Evolutionary conservation across 1,284 basidiomycete species (phyloP), one percentile per base, ranked within the genome.

Genomic region (Cryptococcus depauperatus): DNA sequence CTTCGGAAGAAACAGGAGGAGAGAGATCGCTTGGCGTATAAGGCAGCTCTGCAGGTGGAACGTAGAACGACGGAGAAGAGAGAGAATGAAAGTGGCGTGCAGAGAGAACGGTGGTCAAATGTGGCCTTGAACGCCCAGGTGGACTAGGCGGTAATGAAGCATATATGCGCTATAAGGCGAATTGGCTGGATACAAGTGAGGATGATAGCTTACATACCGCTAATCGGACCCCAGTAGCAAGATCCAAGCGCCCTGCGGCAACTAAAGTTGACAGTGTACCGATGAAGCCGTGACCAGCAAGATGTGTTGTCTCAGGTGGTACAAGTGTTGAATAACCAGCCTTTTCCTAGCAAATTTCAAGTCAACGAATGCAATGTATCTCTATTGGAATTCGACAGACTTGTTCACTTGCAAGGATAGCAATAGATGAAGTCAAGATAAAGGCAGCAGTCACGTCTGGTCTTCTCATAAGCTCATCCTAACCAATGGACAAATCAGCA

Each of bases 221-320:
- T 10, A 71, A 51, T 14, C 69, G 48, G 18, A 69, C 63, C 9
- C 65, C 67, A 8, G 62, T 64, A 6, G 62, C 52, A 11, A 71
- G 56, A 44, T 68, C 66, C 6, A 71, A 45, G 28, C 60, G 55
- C 6, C 66, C 66, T 5, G 63, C 54, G 5, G 66, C 69, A 14
- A 71, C 69, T 10, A 71, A 49, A 2, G 66, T 62, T 2, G 69
- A 66, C 19, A 71, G 51, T 3, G 66, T 68, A 2, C 69, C 69
- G 41, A 71, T 61, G 47, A 69, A 69, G 2, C 69, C 69, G 44
- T 71, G 68, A 11, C 69, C 69, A 5, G 62, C 64, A 22, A 71
- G 62, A 48, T 68, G 64, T 4, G 57, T 57, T 9, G 63, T 68
- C 5, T 59, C 61, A 10, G 47, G 35, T 11, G 69, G 69, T 9